phyloP scores from a whole-genome alignment of 805 yeast species.

The Ogataea saltuana region DNA sequence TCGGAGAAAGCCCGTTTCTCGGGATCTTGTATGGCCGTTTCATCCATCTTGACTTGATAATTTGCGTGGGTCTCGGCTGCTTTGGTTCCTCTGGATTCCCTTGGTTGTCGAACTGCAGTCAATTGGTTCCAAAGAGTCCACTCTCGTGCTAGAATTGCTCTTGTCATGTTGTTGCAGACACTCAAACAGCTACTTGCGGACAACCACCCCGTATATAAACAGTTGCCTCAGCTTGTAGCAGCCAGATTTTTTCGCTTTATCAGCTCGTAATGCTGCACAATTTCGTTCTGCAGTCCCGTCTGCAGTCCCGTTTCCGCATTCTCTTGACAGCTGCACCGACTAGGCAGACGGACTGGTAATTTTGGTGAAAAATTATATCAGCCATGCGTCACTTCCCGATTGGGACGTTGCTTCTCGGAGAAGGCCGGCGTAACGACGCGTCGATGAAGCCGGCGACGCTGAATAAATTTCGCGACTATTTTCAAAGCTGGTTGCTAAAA shows the following conservation, averaged over 20 bases:
- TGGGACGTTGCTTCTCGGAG: constrained; percentile 5
- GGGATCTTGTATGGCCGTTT: too few relatives aligned
- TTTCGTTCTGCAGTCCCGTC: too few relatives aligned
- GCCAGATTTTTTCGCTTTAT: not conserved
- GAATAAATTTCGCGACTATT: not conserved
- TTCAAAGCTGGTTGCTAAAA: too few relatives aligned
- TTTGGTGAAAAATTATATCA: not conserved
- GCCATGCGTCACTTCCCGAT: not conserved
- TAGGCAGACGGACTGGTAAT: too few relatives aligned
- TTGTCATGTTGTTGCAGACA: constrained; percentile 20
- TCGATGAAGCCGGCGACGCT: not conserved
- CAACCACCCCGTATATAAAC: constrained; percentile 71
- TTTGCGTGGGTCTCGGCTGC: not conserved
- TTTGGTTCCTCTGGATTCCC: not conserved
- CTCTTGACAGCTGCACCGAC: not conserved
- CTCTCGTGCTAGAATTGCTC: constrained; percentile 34
- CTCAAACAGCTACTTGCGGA: constrained; percentile 33
- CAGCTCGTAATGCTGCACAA: too few relatives aligned
- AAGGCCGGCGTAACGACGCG: constrained; percentile 1
- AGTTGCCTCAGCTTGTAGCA: constrained; percentile 68
- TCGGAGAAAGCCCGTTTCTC: too few relatives aligned
- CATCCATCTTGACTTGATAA: too few relatives aligned
- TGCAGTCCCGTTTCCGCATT: not conserved
- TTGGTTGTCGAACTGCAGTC: constrained; percentile 4
- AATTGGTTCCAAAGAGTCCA: constrained; percentile 39